Base-by-base conservation (phyloP, 2,329 filamentous ascomycete genomes). In the Macrophomina phaseolina region DNA sequence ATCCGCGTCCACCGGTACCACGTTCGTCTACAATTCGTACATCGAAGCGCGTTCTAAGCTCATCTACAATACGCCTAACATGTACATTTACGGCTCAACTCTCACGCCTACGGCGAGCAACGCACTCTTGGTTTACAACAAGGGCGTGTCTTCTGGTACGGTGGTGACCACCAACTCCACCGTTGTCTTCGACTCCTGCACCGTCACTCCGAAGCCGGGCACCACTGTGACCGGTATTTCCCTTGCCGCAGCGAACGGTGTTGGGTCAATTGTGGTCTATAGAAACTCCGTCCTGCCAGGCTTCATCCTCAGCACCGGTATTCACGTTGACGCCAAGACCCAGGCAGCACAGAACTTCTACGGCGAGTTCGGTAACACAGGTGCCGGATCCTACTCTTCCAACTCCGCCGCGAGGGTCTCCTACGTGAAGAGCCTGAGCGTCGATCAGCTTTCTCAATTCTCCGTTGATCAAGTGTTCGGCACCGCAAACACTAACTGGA, bases 21-120 rank as follows among this genome's bases (percentile, higher is more conserved):
- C 74, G 0, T 69, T 84, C 32, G 76, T 84, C 30, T 80, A 80
- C 8, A 77, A 82, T 68, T 82, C 80, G 0, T 83, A 82, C 65
- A 74, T 84, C 8, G 80, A 83, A 67, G 81, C 79, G 2, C 68
- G 74, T 5, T 78, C 81, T 58, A 82, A 82, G 68, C 69, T 81
- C 1, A 76, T 84, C 60, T 80, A 78, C 66, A 77, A 78, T 42
- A 79, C 76, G 11, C 76, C 78, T 0, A 78, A 78, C 11, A 67
- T 81, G 0, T 83, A 83, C 65, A 68, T 84, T 0, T 84, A 79
- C 66, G 76, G 76, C 9, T 80, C 82, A 0, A 81, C 77, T 0
- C 79, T 84, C 60, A 77, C 79, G 0, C 76, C 81, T 0, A 78
- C 80, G 0, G 70, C 72, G 2, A 74, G 69, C 16, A 77, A 74